Percentiles rank a stretch among this genome's conserved stretches.
phyloP scores from a whole-genome alignment of 805 yeast genomes.

The Candida ortonii region DNA sequence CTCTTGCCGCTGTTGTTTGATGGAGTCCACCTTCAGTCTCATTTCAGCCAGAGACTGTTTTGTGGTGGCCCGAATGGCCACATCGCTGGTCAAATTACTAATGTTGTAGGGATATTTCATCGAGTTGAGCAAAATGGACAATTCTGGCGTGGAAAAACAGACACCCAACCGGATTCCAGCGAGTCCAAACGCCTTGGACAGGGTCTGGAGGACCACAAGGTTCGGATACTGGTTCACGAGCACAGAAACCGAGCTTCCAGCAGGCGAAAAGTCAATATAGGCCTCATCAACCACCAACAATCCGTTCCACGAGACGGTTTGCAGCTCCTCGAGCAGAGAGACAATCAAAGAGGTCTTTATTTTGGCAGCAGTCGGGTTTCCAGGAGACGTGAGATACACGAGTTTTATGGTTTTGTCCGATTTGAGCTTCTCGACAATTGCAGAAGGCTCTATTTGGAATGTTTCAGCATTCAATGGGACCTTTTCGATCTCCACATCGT shows the following conservation, averaged over 20 bases:
- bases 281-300: slow-evolving; percentile 91
- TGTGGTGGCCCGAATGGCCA: slow-evolving; percentile 73
- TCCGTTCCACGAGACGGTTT: slow-evolving; percentile 60
- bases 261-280: slow-evolving; percentile 77
- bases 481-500: slow-evolving; percentile 74
- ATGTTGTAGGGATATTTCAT: slow-evolving; percentile 97
- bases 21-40: slow-evolving; percentile 49
- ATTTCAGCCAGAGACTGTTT: slow-evolving; percentile 55
- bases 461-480: slow-evolving; percentile 69
- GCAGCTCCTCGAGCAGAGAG: slow-evolving; percentile 38
- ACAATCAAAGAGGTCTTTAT: slow-evolving; percentile 50
- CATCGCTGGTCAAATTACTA: slow-evolving; percentile 70
- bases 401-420: slow-evolving; percentile 66
- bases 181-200: slow-evolving; percentile 92
- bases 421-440: slow-evolving; percentile 48
- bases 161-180: slow-evolving; percentile 93
- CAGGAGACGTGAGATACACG: slow-evolving; percentile 88
- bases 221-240: slow-evolving; percentile 80
- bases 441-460: slow-evolving; percentile 61
- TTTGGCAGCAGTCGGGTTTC: slow-evolving; percentile 86
- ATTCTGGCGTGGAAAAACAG: slow-evolving; percentile 58
- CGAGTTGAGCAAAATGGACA: slow-evolving; percentile 71
- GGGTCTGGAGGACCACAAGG: slow-evolving; percentile 83
- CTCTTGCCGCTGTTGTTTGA: slow-evolving; percentile 53
- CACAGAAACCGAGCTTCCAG: slow-evolving; percentile 69